These are phyloP conservation scores for Xylariaceae sp. DNA, from an alignment of 2,329 filamentous ascomycete species.

Conservation along the genomic window DNA sequence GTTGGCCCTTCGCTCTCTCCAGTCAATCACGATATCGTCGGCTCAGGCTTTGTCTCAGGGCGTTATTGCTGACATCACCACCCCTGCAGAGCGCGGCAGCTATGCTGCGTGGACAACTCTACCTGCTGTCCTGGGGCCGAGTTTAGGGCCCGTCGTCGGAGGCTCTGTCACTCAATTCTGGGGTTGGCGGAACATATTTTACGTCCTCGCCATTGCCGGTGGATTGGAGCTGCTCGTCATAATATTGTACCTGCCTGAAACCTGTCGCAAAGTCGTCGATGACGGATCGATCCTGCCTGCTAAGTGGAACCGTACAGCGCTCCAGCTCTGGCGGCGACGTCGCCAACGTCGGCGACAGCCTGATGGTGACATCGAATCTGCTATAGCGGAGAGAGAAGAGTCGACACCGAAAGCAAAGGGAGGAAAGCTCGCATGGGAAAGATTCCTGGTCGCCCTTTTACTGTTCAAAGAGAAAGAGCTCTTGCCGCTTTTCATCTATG, in stretches of 20 bases:
- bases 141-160: slow-evolving; percentile 26
- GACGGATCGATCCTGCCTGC: slow-evolving; percentile 15
- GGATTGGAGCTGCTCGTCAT: slow-evolving; percentile 15
- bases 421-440: slow-evolving; percentile 25
- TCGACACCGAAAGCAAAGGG: not conserved
- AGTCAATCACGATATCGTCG: slow-evolving; percentile 48
- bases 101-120: slow-evolving; percentile 47
- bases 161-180: slow-evolving; percentile 17
- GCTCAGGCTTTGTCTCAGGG: slow-evolving; percentile 49
- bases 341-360: not conserved
- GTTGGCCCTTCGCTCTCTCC: slow-evolving; percentile 45
- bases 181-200: slow-evolving; percentile 28
- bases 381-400: not conserved
- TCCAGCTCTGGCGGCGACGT: slow-evolving; percentile 9
- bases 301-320: slow-evolving; percentile 10
- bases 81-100: slow-evolving; percentile 50
- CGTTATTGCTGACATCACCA: slow-evolving; percentile 54
- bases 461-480: slow-evolving; percentile 59
- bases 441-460: slow-evolving; percentile 46
- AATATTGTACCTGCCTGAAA: slow-evolving; percentile 20
- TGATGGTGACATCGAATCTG: not conserved
- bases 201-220: slow-evolving; percentile 24
- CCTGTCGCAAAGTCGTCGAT: slow-evolving; percentile 21
- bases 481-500: slow-evolving; percentile 48
- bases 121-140: slow-evolving; percentile 38